Evolutionary conservation across 192 early-diverging fungal species (phyloP), one percentile per base, ranked within the genome.

Genomic region (Phycomyces blakesleeanus): DNA sequence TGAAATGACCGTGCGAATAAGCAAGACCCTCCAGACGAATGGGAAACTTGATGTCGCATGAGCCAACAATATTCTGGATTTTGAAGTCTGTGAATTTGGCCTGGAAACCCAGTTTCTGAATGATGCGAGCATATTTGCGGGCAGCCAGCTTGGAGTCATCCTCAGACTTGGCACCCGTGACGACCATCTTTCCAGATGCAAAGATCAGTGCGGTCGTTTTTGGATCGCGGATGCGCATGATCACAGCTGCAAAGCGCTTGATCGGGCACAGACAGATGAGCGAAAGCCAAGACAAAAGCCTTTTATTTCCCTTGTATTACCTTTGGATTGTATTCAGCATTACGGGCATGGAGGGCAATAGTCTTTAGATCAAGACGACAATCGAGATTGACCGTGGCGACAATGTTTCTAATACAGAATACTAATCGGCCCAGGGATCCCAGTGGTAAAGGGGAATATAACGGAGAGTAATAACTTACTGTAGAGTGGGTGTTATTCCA

Each of bases 291-390:
- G 29, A 34, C 29, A 34, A 34, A 34, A 34, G 29, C 29, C 29
- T 34, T 5, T 34, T 34, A 34, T 34, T 34, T 34, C 29, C 29
- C 29, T 34, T n/a, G n/a, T n/a, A n/a, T 34, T 85, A 97, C 94
- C 91, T 99, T 99, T 73, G 97, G 97, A 77, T 99, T 99, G 83
- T 99, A 99, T 79, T 99, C 97, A 71, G 97, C 97, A 74, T 99
- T 99, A 57, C 97, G 86, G 16, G 97, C 97, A 66, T 98, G 95
- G 56, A 99, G 81, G 39, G 97, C 97, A 76, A 99, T 99, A 37
- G 93, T 96, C 80, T 99, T 99, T 58, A 99, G 75, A 75, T 99
- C 97, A 65, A 99, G 84, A 55, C 89, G 88, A 83, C 91, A 93
- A 76, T 98, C 97, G 63, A 99, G 81, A 75, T 99, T 97, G 69